A percentile compares a stretch with the other conserved stretches of the same genome.
Evolutionary conservation across 1,284 basidiomycete species (phyloP).

Genomic region (Melampsora medusae): DNA sequence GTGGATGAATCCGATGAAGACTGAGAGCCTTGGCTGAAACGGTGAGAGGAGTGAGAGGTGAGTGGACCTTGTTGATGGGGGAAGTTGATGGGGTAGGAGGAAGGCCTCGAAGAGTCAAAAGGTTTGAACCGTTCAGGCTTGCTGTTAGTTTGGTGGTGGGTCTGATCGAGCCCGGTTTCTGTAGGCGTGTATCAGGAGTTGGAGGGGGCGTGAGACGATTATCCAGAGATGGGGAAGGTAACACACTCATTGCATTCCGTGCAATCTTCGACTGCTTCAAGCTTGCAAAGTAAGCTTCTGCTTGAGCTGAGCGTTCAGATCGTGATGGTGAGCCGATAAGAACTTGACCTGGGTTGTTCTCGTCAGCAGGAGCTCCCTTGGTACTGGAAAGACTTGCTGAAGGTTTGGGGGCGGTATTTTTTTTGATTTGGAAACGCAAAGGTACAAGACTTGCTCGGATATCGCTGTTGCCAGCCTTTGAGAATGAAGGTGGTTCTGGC

Average conservation of each 20-base stretch:
- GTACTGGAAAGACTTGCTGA: not conserved
- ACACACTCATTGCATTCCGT: not conserved
- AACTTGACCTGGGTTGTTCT: no score
- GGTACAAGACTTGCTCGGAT: not conserved
- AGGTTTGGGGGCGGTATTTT: not conserved
- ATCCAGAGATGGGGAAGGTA: not conserved
- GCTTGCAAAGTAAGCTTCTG: not conserved
- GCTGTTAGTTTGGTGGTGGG: not conserved
- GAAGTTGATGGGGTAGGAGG: conserved; percentile 20
- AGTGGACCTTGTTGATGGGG: conserved; percentile 1
- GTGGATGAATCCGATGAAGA: conserved; percentile 14
- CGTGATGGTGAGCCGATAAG: no score
- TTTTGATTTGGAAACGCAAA: not conserved
- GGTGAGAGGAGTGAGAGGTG: conserved; percentile 14
- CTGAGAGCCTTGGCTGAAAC: conserved; percentile 25
- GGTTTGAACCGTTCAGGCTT: not conserved
- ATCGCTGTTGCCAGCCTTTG: conserved; percentile 3
- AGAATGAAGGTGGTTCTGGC: not conserved
- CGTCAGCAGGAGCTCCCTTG: no score
- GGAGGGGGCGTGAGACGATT: conserved; percentile 19
- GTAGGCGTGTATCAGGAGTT: conserved; percentile 18
- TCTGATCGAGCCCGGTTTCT: not conserved
- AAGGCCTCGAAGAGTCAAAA: conserved; percentile 1
- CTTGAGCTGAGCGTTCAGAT: no score
- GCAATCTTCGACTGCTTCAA: not conserved